Evolutionary conservation across 2,329 filamentous ascomycete genomes (phyloP).

Genomic region (Phoma sp.): DNA sequence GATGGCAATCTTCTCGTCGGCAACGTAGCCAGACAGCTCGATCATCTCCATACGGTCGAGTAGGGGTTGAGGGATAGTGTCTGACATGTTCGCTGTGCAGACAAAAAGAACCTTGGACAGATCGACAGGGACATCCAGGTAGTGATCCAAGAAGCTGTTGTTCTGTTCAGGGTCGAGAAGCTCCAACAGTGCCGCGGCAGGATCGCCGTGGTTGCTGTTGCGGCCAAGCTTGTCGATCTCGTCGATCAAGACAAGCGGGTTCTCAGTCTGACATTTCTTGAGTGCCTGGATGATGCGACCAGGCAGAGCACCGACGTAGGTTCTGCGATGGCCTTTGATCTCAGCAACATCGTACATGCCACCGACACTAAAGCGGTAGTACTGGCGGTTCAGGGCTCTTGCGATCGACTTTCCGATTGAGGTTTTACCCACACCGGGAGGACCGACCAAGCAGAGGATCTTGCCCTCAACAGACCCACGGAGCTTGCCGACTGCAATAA

Average conservation of each 20-base stretch:
- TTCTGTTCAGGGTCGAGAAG: constrained; percentile 97
- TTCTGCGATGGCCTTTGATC: constrained; percentile 96
- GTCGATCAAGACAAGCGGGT: constrained; percentile 94
- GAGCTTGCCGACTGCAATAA: constrained; percentile 97
- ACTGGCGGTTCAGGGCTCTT: constrained; percentile 89
- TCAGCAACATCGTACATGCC: constrained; percentile 97
- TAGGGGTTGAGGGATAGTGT: constrained; percentile 92
- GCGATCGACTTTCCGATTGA: constrained; percentile 99
- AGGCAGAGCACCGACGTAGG: constrained; percentile 93
- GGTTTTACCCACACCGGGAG: constrained; percentile 96
- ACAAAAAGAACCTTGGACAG: constrained; percentile 97
- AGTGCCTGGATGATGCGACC: constrained; percentile 97
- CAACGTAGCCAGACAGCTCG: constrained; percentile 91
- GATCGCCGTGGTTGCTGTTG: constrained; percentile 88
- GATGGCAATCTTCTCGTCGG: constrained; percentile 99
- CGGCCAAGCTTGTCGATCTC: constrained; percentile 98
- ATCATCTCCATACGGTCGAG: constrained; percentile 99
- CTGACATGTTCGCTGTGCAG: constrained; percentile 98
- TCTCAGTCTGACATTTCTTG: constrained; percentile 99
- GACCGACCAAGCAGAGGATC: constrained; percentile 96
- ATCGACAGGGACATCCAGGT: constrained; percentile 97
- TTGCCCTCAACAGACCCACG: constrained; percentile 97
- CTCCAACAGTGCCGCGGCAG: constrained; percentile 90
- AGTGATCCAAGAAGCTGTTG: constrained; percentile 95
- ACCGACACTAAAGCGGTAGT: constrained; percentile 98